A percentile compares a stretch with the other conserved stretches of the same genome.
Conservation (phyloP, 73 alveolate genomes). For the Paraurostyla sp. region DNA sequence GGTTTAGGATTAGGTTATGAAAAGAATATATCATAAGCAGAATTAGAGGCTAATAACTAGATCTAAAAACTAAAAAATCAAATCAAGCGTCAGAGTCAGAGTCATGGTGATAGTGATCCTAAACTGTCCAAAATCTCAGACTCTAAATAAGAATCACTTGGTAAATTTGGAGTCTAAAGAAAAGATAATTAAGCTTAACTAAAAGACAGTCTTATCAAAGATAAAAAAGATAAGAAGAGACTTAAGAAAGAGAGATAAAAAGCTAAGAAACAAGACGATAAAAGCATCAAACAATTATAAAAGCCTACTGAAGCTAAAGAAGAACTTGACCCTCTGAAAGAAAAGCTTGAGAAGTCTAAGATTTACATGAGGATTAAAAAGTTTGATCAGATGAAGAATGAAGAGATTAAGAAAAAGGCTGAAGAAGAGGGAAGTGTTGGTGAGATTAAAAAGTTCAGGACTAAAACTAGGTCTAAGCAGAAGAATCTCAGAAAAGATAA, state of each 20-base stretch:
- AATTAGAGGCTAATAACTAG: neutral
- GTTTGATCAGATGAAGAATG: slow-evolving; percentile 25
- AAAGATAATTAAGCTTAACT: neutral
- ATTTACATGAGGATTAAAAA: slow-evolving; percentile 25
- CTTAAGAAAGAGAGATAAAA: slow-evolving; percentile 40
- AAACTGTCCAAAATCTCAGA: too few relatives aligned
- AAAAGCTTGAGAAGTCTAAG: slow-evolving; percentile 12
- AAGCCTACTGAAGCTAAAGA: neutral
- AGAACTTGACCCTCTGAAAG: neutral
- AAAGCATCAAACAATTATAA: neutral
- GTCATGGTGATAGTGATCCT: neutral
- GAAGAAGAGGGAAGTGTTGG: slow-evolving; percentile 1
- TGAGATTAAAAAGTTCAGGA: slow-evolving; percentile 34
- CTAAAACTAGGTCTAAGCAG: slow-evolving; percentile 45
- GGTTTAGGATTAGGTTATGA: slow-evolving; percentile 49
- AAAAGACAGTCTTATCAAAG: neutral
- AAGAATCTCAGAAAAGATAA: slow-evolving; percentile 51
- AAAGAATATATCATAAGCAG: slow-evolving; percentile 1
- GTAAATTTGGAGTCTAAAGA: too few relatives aligned
- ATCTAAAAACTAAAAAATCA: slow-evolving; percentile 21
- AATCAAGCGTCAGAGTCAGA: neutral
- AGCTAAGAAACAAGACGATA: neutral
- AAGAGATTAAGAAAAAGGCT: neutral
- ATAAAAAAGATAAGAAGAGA: slow-evolving; percentile 42
- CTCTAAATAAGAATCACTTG: neutral